Evolutionary conservation across 257 asterid species (phyloP).

Genomic region (Catharanthus roseus): DNA sequence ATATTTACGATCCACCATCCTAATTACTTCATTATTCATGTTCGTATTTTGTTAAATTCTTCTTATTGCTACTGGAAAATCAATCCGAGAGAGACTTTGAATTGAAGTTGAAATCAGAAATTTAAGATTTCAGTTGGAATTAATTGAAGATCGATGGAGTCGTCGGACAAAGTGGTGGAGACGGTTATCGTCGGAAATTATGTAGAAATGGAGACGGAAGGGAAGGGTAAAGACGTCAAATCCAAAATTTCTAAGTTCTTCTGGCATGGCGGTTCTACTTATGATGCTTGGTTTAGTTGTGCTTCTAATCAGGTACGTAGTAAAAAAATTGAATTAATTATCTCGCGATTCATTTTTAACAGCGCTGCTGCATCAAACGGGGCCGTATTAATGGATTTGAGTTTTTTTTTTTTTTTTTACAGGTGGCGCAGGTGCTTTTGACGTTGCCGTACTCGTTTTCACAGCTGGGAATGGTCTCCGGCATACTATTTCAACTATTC

Average conservation of each 20-base stretch:
- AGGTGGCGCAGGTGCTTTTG: slow-evolving; percentile 90
- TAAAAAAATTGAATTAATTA: no score
- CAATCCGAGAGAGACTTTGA: no score
- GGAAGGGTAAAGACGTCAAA: slow-evolving; percentile 43
- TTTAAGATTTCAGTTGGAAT: no score
- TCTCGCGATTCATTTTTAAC: no score
- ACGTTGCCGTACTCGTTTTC: slow-evolving; percentile 90
- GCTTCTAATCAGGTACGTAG: slow-evolving; percentile 83
- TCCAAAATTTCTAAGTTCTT: slow-evolving; percentile 52
- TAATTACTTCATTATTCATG: not conserved
- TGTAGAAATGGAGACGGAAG: slow-evolving; percentile 71
- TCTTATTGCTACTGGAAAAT: no score
- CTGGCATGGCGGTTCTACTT: slow-evolving; percentile 95
- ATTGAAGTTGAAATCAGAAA: no score
- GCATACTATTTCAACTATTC: slow-evolving; percentile 66
- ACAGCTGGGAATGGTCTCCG: slow-evolving; percentile 85
- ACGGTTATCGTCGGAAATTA: slow-evolving; percentile 59
- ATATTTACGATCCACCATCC: not conserved
- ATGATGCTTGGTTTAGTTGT: slow-evolving; percentile 97
- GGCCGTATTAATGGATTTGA: not conserved
- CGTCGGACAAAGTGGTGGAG: slow-evolving; percentile 70
- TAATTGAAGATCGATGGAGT: slow-evolving; percentile 26
- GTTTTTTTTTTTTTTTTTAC: slow-evolving; percentile 2
- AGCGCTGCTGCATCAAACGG: no score
- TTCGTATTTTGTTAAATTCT: slow-evolving; percentile 2